Base-by-base conservation (phyloP, 2,329 filamentous ascomycete genomes). In the Hymenoscyphus scutula region DNA sequence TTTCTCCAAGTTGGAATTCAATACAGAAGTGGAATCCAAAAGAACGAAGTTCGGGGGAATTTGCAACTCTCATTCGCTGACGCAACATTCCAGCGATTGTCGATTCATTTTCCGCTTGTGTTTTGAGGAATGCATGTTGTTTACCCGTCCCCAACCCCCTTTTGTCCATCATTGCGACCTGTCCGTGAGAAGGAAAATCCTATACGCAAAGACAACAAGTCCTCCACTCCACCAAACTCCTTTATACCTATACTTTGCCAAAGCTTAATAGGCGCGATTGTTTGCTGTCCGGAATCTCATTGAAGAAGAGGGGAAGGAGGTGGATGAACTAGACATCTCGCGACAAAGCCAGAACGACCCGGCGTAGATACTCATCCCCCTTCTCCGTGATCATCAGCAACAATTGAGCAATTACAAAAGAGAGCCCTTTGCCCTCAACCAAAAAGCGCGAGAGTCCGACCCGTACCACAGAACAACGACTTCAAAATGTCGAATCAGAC, bases 41-140 rank as follows among this genome's bases (percentile, higher is more conserved):
- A 8, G 41, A 48, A 23, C 41, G 19, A 8, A 17, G 19, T 25
- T 17, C 41, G 19, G 41, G 23, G 41, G 41, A 48, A 48, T 11
- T 48, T 19, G 8, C n/a, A 4, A 25, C n/a, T 25, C 6, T 19
- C 17, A 23, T 45, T 45, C n/a, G n/a, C 2, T 48, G 2, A 23
- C 10, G 19, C 15, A 48, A 10, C 41, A 48, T 48, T 48, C 41
- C 41, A 25, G 7, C 23, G 7, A 48, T 48, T 13, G 19, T 48
- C 23, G 41, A 23, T 48, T 48, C 41, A 48, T 48, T 48, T 6
- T 48, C 41, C 41, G 41, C 41, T 48, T 48, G 41, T 48, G 41
- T 48, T n/a, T 48, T 48, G n/a, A 23, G 41, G 41, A 48, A 48
- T 48, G 41, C 23, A 48, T 48, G 6, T 48, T 48, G 41, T 48